phyloP scores from a whole-genome alignment of 208 protist species.

The Leishmania lainsoni region DNA sequence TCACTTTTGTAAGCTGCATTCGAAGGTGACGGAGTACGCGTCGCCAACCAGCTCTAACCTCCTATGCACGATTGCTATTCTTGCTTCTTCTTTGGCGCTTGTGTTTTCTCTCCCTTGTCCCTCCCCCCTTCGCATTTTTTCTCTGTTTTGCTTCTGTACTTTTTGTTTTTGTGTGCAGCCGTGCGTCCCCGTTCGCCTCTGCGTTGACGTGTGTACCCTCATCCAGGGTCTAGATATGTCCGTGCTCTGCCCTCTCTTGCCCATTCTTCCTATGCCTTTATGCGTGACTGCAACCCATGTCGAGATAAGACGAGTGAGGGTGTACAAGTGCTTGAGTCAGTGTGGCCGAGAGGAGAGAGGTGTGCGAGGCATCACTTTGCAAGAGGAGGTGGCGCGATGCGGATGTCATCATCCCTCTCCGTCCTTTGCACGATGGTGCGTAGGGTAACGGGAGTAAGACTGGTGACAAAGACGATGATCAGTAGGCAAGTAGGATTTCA shows the following conservation, averaged over 20 bases:
- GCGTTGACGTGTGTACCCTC: neutral
- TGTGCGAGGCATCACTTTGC: neutral
- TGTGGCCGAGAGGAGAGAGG: neutral
- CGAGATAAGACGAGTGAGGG: neutral
- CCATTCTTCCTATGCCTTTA: neutral
- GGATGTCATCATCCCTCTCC: neutral
- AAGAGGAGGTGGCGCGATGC: neutral
- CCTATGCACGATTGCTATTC: neutral
- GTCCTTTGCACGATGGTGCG: neutral
- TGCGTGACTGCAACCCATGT: neutral
- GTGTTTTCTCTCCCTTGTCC: neutral
- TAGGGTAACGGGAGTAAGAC: neutral
- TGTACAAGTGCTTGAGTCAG: neutral
- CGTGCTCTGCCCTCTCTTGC: neutral
- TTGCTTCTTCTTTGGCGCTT: neutral
- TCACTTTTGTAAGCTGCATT: neutral
- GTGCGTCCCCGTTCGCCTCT: neutral
- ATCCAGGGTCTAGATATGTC: neutral
- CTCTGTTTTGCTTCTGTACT: neutral
- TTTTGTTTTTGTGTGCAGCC: neutral
- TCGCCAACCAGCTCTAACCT: neutral
- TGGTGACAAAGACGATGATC: neutral
- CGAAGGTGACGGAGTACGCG: conserved; percentile 3
- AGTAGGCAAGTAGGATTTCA: too few species aligned
- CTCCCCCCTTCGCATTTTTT: neutral